Evolutionary conservation across 768 basidiomycete species (phyloP).

Genomic region (Clitopilus hobsonii): DNA sequence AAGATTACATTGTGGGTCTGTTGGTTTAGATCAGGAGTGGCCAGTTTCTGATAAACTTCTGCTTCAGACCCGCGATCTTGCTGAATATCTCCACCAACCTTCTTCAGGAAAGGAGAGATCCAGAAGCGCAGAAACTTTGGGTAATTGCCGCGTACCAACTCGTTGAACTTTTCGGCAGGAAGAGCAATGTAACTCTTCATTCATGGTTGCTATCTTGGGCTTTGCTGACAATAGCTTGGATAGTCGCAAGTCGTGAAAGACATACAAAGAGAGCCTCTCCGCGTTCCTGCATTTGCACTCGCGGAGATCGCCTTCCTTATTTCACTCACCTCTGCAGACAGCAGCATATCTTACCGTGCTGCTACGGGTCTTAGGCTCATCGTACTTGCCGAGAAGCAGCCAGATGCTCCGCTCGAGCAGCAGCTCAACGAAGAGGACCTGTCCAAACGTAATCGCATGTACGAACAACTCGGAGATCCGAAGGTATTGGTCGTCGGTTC

Average conservation of each 20-base stretch:
- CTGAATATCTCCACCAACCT: slow-evolving; percentile 54
- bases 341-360: slow-evolving; percentile 60
- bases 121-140: slow-evolving; percentile 66
- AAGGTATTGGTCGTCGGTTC: slow-evolving; percentile 63
- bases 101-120: slow-evolving; percentile 52
- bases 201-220: not conserved
- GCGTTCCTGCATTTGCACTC: slow-evolving; percentile 60
- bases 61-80: slow-evolving; percentile 34
- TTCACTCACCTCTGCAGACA: slow-evolving; percentile 65
- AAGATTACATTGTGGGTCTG: slow-evolving; percentile 39
- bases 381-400: slow-evolving; percentile 61
- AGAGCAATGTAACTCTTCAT: slow-evolving; percentile 35
- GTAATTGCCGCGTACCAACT: slow-evolving; percentile 58
- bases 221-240: not conserved
- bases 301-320: slow-evolving; percentile 73
- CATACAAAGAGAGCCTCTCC: slow-evolving; percentile 46
- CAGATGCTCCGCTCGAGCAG: slow-evolving; percentile 47
- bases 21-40: slow-evolving; percentile 4
- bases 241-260: slow-evolving; percentile 32
- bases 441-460: slow-evolving; percentile 66
- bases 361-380: slow-evolving; percentile 66
- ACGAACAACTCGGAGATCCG: slow-evolving; percentile 77
- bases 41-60: slow-evolving; percentile 1
- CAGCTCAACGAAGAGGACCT: slow-evolving; percentile 55
- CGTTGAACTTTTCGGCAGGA: slow-evolving; percentile 49